These are phyloP conservation scores for Pichia sp. DNA, from an alignment of 1,139 yeast genomes.

Conservation along the genomic window DNA sequence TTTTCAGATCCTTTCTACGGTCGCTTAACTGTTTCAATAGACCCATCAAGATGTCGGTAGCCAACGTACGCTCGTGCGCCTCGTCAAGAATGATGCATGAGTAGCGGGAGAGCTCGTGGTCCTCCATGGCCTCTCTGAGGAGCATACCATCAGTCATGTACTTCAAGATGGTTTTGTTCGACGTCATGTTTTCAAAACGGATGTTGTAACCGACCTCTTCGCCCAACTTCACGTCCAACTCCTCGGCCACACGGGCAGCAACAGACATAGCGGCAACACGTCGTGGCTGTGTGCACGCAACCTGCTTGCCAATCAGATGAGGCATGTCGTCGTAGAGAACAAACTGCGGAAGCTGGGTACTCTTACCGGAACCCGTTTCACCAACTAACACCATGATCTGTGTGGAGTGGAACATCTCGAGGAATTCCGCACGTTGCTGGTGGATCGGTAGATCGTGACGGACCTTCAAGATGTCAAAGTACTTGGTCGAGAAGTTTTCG, in stretches of 20 bases:
- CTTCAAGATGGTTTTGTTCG: constrained; percentile 74
- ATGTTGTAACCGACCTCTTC: constrained; percentile 70
- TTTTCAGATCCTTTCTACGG: constrained; percentile 82
- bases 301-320: constrained; percentile 50
- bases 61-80: constrained; percentile 96
- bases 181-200: constrained; percentile 88
- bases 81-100: constrained; percentile 93
- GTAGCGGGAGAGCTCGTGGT: constrained; percentile 73
- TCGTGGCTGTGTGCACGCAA: constrained; percentile 74
- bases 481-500: constrained; percentile 51
- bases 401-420: constrained; percentile 73
- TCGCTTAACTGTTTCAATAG: constrained; percentile 73
- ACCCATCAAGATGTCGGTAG: constrained; percentile 97
- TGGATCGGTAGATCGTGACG: constrained; percentile 93
- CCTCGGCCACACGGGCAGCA: constrained; percentile 65
- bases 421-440: constrained; percentile 85
- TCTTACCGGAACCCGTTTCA: constrained; percentile 64
- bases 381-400: constrained; percentile 98
- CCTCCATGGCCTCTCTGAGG: constrained; percentile 95
- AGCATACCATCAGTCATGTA: constrained; percentile 99
- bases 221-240: constrained; percentile 55
- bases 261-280: constrained; percentile 71
- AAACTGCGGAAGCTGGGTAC: constrained; percentile 58
- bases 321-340: constrained; percentile 66
- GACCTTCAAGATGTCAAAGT: constrained; percentile 68